A percentile compares a stretch with the other conserved stretches of the same genome.
phyloP scores from a whole-genome alignment of 768 basidiomycete genomes.

The Phlebiopsis gigantea region DNA sequence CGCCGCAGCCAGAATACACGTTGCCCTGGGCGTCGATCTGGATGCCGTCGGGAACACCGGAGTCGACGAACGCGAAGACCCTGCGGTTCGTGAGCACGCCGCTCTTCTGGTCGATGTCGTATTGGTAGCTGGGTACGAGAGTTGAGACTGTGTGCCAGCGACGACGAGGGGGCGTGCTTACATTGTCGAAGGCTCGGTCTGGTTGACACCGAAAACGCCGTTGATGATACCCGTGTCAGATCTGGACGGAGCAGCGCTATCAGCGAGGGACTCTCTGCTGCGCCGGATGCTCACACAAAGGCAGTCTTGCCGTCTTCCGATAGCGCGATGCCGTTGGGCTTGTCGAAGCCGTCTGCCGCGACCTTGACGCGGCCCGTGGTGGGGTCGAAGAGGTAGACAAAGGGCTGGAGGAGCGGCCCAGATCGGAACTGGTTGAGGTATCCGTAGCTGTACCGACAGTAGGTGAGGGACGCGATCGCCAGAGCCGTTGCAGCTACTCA shows the following conservation, averaged over 20 bases:
- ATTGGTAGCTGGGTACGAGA: slow-evolving; percentile 47
- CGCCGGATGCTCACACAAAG: slow-evolving; percentile 44
- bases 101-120: slow-evolving; percentile 54
- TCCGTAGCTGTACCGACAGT: slow-evolving; percentile 45
- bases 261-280: background rate
- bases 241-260: slow-evolving; percentile 33
- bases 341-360: slow-evolving; percentile 72
- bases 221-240: slow-evolving; percentile 45
- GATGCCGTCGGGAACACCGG: slow-evolving; percentile 52
- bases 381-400: slow-evolving; percentile 76
- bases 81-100: slow-evolving; percentile 55
- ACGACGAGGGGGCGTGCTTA: slow-evolving; percentile 27
- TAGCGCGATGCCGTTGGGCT: slow-evolving; percentile 73
- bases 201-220: slow-evolving; percentile 45
- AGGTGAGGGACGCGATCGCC: background rate
- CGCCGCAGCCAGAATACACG: slow-evolving; percentile 63
- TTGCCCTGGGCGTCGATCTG: slow-evolving; percentile 61
- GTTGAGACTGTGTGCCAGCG: background rate
- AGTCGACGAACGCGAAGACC: slow-evolving; percentile 60
- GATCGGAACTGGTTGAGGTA: slow-evolving; percentile 64
- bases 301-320: slow-evolving; percentile 57
- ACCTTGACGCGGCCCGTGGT: slow-evolving; percentile 58
- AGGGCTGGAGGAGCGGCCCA: slow-evolving; percentile 57
- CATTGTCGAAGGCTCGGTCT: slow-evolving; percentile 65
- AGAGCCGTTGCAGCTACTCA: slow-evolving; percentile 7